These are phyloP conservation scores for Jaapia argillacea DNA, from an alignment of 768 basidiomycete genomes.

Conservation along the genomic window DNA sequence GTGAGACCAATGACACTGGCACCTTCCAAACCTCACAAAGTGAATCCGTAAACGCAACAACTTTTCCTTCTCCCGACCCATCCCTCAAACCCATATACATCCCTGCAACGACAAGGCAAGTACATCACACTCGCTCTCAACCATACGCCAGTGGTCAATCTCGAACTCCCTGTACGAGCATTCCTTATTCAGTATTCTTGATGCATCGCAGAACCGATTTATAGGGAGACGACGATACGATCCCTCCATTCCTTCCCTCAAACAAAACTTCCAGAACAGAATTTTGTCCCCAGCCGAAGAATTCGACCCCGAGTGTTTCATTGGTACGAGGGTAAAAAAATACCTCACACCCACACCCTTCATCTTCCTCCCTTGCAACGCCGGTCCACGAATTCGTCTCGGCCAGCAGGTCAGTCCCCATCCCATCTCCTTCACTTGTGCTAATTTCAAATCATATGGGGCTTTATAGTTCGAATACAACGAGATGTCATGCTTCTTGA, in stretches of 20 bases:
- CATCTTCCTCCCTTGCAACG: slow-evolving; percentile 35
- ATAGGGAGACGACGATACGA: slow-evolving; percentile 58
- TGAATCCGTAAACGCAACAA: too few relatives aligned
- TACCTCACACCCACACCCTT: slow-evolving; percentile 48
- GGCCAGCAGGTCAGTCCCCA: slow-evolving; percentile 32
- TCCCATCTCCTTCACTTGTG: too few relatives aligned
- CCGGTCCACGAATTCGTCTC: slow-evolving; percentile 27
- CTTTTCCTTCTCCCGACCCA: slow-evolving; percentile 18
- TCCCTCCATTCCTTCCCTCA: too few relatives aligned
- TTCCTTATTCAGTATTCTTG: slow-evolving; percentile 34
- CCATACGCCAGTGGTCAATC: too few relatives aligned
- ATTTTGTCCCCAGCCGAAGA: slow-evolving; percentile 30
- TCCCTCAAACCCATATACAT: slow-evolving; percentile 29
- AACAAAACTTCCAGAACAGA: too few relatives aligned
- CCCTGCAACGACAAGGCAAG: slow-evolving; percentile 25
- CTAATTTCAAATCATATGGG: too few relatives aligned
- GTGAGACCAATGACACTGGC: too few relatives aligned
- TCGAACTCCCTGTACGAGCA: too few relatives aligned
- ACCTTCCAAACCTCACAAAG: too few relatives aligned
- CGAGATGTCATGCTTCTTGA: slow-evolving; percentile 53
- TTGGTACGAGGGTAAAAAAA: slow-evolving; percentile 48
- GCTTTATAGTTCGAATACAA: slow-evolving; percentile 56
- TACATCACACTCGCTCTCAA: neutral
- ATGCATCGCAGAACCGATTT: slow-evolving; percentile 56
- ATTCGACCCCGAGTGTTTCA: slow-evolving; percentile 62